A percentile compares a stretch with the other conserved stretches of the same genome.
phyloP scores from a whole-genome alignment of 306 rosid species.

The Abrus pulchellus region DNA sequence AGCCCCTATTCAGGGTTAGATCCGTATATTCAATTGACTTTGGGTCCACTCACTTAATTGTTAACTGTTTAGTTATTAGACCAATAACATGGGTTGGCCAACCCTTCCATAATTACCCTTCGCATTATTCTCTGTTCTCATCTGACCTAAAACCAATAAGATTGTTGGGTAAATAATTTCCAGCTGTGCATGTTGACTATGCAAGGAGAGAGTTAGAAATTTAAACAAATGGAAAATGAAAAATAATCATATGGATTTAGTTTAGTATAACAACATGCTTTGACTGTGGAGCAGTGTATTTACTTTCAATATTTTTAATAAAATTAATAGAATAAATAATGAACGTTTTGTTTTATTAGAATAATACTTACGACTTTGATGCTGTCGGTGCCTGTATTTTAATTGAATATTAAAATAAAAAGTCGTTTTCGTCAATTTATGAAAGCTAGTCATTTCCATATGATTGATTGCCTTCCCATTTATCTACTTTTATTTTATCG shows the following conservation, averaged over 20 bases:
- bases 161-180: background rate
- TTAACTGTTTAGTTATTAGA: conserved; percentile 8
- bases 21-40: conserved; percentile 12
- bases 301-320: background rate
- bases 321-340: too few species aligned
- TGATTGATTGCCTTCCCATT: conserved; percentile 49
- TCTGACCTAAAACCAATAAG: background rate
- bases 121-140: background rate
- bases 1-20: conserved; percentile 14
- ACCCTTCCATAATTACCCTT: conserved; percentile 37
- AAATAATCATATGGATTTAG: background rate
- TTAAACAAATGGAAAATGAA: too few species aligned
- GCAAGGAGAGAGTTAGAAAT: too few species aligned
- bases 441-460: conserved; percentile 49
- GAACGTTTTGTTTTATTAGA: background rate
- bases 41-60: conserved; percentile 41
- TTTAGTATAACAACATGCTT: background rate
- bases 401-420: background rate
- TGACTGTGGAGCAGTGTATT: background rate
- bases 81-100: conserved; percentile 26
- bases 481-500: background rate
- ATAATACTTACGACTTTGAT: conserved; percentile 39
- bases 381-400: conserved; percentile 60
- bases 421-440: conserved; percentile 43
- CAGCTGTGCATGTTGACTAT: conserved; percentile 1